Evolutionary conservation across 139 green algal species (phyloP).

Genomic region (Chlamydomonas sphaeroides): DNA sequence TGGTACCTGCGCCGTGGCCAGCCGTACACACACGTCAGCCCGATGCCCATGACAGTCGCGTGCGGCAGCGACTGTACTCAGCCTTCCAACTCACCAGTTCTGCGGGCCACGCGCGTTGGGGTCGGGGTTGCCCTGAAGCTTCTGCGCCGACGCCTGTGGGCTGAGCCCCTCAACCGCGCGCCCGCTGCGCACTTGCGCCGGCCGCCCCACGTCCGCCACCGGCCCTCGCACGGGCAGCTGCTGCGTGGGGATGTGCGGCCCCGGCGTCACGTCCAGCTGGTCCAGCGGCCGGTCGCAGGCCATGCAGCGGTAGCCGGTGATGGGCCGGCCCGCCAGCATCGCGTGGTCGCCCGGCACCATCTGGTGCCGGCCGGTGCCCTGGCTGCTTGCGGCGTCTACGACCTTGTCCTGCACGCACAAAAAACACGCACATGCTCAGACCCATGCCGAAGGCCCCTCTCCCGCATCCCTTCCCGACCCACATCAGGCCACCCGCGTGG

Average conservation of each 20-base stretch:
- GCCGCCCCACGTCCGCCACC: neutral
- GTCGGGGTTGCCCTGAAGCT: conserved; percentile 17
- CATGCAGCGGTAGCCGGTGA: conserved; percentile 60
- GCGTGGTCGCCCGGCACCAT: conserved; percentile 60
- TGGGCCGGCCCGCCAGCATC: conserved; percentile 66
- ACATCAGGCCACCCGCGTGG: too few relatives aligned
- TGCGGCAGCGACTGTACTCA: too few relatives aligned
- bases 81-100: conserved; percentile 55
- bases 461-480: too few relatives aligned
- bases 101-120: conserved; percentile 39
- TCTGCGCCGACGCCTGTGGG: conserved; percentile 23
- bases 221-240: conserved; percentile 32
- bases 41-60: too few relatives aligned
- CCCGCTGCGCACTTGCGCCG: conserved; percentile 12
- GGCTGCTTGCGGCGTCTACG: neutral
- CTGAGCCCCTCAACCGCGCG: neutral
- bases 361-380: neutral
- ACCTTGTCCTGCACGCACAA: conserved; percentile 27
- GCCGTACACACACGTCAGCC: too few relatives aligned
- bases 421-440: too few relatives aligned
- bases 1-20: conserved; percentile 60
- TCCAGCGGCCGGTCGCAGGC: conserved; percentile 71
- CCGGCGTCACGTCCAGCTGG: conserved; percentile 54
- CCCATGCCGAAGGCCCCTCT: too few relatives aligned
- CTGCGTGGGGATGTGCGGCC: conserved; percentile 59